phyloP scores from a whole-genome alignment of 345 rosid genomes.

The Ricinus communis region DNA sequence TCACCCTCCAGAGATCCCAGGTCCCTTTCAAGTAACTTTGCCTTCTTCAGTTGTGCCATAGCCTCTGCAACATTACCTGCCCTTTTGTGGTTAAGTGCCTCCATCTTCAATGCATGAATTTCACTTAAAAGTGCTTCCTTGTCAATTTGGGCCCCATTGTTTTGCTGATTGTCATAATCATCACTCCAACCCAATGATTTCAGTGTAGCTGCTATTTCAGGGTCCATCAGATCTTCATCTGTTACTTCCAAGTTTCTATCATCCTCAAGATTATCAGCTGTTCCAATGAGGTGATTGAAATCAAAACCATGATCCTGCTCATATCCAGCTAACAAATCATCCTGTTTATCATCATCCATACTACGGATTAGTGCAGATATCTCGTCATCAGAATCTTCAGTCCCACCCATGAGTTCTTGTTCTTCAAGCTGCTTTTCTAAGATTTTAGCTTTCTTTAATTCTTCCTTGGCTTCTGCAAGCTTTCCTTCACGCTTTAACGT shows the following conservation, averaged over 20 bases:
- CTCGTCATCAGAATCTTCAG: constrained; percentile 91
- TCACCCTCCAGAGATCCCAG: constrained; percentile 40
- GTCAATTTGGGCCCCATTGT: constrained; percentile 22
- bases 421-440: constrained; percentile 90
- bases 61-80: constrained; percentile 64
- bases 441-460: constrained; percentile 78
- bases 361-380: constrained; percentile 58
- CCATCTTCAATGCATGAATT: constrained; percentile 56
- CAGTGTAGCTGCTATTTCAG: constrained; percentile 68
- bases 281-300: constrained; percentile 46
- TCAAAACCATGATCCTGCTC: constrained; percentile 39
- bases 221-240: constrained; percentile 81
- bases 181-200: constrained; percentile 82
- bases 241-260: constrained; percentile 74
- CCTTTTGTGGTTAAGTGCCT: constrained; percentile 61
- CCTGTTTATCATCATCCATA: constrained; percentile 60
- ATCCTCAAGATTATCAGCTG: constrained; percentile 48
- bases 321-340: constrained; percentile 42
- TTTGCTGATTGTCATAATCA: constrained; percentile 42
- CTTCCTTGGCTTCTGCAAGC: constrained; percentile 95
- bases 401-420: constrained; percentile 70
- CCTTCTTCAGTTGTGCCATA: constrained; percentile 69
- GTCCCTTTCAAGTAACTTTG: constrained; percentile 65
- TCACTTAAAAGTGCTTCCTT: constrained; percentile 47
- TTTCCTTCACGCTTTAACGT: constrained; percentile 85